Evolutionary conservation across 345 rosid genomes (phyloP).

Genomic region (Odontarrhena argentea): DNA sequence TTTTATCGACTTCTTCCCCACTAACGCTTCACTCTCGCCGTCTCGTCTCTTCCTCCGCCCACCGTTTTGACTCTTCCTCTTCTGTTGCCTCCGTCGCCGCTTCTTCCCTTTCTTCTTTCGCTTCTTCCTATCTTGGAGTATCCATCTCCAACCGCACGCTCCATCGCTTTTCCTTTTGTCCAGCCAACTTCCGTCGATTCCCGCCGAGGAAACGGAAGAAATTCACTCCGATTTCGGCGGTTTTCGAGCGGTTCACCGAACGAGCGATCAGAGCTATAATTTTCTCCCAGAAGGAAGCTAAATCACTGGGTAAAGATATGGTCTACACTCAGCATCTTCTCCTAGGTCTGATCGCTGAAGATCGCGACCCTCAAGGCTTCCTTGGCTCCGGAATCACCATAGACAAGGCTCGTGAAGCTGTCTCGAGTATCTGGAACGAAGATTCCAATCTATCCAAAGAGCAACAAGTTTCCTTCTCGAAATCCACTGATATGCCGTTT

Average conservation of each 20-base stretch:
- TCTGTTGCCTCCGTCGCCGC: constrained; percentile 35
- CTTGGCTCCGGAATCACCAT: constrained; percentile 74
- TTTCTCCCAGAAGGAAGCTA: constrained; percentile 85
- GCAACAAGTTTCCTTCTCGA: constrained; percentile 36
- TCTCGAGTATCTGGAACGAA: constrained; percentile 62
- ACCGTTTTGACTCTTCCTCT: constrained; percentile 35
- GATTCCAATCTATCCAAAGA: constrained; percentile 24
- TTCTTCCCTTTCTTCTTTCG: constrained; percentile 49
- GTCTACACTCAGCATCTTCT: constrained; percentile 83
- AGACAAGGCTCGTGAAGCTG: constrained; percentile 74
- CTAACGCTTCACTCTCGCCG: constrained; percentile 56
- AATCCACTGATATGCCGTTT: constrained; percentile 67
- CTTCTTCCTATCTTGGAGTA: constrained; percentile 57
- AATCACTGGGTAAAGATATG: constrained; percentile 72
- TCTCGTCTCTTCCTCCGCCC: constrained; percentile 36
- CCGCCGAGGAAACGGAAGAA: constrained; percentile 45
- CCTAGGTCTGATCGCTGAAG: constrained; percentile 76
- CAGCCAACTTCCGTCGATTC: constrained; percentile 27
- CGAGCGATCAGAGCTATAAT: constrained; percentile 78
- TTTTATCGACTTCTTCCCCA: constrained; percentile 61
- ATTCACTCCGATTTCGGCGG: constrained; percentile 59
- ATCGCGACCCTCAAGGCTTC: constrained; percentile 78
- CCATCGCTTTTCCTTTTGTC: constrained; percentile 29
- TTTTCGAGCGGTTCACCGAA: constrained; percentile 80
- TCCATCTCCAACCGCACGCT: constrained; percentile 48